These are phyloP conservation scores for Tricholomella constricta DNA, from an alignment of 768 basidiomycete species.

Conservation along the genomic window DNA sequence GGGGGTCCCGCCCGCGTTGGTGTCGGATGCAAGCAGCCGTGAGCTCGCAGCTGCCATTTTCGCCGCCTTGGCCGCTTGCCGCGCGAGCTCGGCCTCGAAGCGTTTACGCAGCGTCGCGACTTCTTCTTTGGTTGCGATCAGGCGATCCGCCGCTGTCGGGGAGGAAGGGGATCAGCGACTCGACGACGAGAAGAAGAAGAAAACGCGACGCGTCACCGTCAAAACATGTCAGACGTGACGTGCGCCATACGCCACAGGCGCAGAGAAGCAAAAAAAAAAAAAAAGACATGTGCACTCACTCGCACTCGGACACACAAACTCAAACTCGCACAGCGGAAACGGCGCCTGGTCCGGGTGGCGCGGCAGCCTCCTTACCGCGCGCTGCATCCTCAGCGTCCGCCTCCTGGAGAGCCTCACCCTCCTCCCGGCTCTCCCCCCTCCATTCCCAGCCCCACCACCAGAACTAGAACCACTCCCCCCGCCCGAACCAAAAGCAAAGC, in stretches of 20 bases:
- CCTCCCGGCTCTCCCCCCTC: slow-evolving; percentile 19
- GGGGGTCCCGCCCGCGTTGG: not conserved
- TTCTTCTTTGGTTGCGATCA: slow-evolving; percentile 68
- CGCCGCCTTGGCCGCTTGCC: slow-evolving; percentile 65
- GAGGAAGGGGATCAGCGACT: not conserved
- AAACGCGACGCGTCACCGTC: not conserved
- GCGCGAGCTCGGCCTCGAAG: slow-evolving; percentile 73
- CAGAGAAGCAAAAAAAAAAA: slow-evolving; percentile 21
- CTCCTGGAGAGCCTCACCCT: slow-evolving; percentile 60
- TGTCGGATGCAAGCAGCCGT: slow-evolving; percentile 11
- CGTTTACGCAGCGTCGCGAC: slow-evolving; percentile 62
- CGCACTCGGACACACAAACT: slow-evolving; percentile 60
- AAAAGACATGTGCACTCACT: slow-evolving; percentile 60
- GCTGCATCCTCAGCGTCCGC: slow-evolving; percentile 46
- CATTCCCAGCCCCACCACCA: not conserved
- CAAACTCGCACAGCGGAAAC: slow-evolving; percentile 58
- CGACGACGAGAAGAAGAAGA: slow-evolving; percentile 12
- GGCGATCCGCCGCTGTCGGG: slow-evolving; percentile 66
- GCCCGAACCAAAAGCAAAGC: slow-evolving; percentile 32
- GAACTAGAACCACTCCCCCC: slow-evolving; percentile 21
- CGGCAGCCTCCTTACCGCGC: slow-evolving; percentile 44
- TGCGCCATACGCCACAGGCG: too few relatives aligned
- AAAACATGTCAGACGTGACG: too few relatives aligned
- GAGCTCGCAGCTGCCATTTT: slow-evolving; percentile 48
- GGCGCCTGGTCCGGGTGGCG: slow-evolving; percentile 46